Evolutionary conservation across 768 basidiomycete genomes (phyloP).

Genomic region (Mrakia blollopis): DNA sequence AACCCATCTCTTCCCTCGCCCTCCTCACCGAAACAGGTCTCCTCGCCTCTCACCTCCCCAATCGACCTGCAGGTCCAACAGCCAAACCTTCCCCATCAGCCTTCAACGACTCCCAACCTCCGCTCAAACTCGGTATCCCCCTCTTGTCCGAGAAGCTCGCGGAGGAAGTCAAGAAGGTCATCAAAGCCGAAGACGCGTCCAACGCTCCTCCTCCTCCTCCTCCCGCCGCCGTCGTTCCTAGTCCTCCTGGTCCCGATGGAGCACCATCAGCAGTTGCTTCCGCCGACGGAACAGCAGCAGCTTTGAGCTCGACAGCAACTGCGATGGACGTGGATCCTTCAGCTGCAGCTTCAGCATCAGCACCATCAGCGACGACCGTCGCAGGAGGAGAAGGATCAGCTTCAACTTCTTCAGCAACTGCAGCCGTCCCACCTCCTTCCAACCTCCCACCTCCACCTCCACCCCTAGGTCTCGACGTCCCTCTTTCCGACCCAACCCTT

Average conservation of each 20-base stretch:
- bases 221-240: constrained; percentile 1
- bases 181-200: constrained; percentile 47
- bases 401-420: constrained; percentile 56
- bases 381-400: constrained; percentile 36
- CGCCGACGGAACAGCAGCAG: background rate
- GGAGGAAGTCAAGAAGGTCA: constrained; percentile 68
- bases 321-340: constrained; percentile 24
- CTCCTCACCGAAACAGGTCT: constrained; percentile 57
- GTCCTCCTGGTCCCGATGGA: background rate
- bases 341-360: background rate
- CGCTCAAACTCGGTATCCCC: constrained; percentile 77
- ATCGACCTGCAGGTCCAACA: constrained; percentile 50
- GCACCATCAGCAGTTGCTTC: background rate
- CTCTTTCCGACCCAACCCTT: constrained; percentile 31
- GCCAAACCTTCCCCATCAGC: constrained; percentile 56
- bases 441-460: constrained; percentile 42
- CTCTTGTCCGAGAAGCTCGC: constrained; percentile 75
- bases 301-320: background rate
- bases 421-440: constrained; percentile 51
- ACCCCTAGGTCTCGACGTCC: constrained; percentile 2
- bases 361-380: background rate
- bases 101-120: constrained; percentile 70
- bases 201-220: constrained; percentile 11
- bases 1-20: constrained; percentile 45
- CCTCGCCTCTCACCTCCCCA: constrained; percentile 64